A percentile compares a stretch with the other conserved stretches of the same genome.
Conservation (phyloP, 1,139 yeast genomes). For the Chernovozyma sophiae-reginae region DNA sequence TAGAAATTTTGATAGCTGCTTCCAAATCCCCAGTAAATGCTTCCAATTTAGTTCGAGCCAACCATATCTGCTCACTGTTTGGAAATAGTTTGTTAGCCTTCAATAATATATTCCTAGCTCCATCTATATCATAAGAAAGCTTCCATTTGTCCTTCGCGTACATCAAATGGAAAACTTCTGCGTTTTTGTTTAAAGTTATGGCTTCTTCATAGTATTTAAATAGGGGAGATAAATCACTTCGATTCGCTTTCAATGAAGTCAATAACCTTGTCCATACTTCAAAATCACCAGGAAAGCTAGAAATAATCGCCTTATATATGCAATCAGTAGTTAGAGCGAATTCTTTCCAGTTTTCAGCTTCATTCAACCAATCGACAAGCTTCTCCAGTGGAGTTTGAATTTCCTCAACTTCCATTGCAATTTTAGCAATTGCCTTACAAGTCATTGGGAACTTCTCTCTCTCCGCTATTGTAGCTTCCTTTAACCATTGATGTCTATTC, state of each 20-base stretch:
- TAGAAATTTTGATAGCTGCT: constrained; percentile 41
- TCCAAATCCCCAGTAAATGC: constrained; percentile 6
- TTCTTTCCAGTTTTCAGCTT: constrained; percentile 34
- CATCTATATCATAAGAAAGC: constrained; percentile 38
- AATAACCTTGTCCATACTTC: constrained; percentile 56
- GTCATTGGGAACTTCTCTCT: constrained; percentile 31
- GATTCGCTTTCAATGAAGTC: constrained; percentile 37
- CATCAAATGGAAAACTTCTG: constrained; percentile 56
- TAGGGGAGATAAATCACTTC: constrained; percentile 19
- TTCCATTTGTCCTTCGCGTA: constrained; percentile 70
- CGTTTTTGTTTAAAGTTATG: constrained; percentile 42
- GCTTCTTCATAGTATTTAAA: constrained; percentile 51
- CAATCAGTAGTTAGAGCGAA: constrained; percentile 34
- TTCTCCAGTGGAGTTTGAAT: constrained; percentile 8
- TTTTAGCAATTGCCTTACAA: constrained; percentile 34
- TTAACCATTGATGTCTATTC: constrained; percentile 41
- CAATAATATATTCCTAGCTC: constrained; percentile 52
- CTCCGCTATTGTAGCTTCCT: constrained; percentile 36
- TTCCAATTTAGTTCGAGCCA: constrained; percentile 70
- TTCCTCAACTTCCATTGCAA: constrained; percentile 16
- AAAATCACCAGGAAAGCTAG: constrained; percentile 44
- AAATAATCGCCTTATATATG: constrained; percentile 46
- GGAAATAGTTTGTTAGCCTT: constrained; percentile 42
- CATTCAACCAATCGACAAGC: constrained; percentile 25
- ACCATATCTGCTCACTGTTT: constrained; percentile 55